A percentile compares a stretch with the other conserved stretches of the same genome.
phyloP scores from a whole-genome alignment of 2,329 filamentous ascomycete species.

The Paraphoma sp. region DNA sequence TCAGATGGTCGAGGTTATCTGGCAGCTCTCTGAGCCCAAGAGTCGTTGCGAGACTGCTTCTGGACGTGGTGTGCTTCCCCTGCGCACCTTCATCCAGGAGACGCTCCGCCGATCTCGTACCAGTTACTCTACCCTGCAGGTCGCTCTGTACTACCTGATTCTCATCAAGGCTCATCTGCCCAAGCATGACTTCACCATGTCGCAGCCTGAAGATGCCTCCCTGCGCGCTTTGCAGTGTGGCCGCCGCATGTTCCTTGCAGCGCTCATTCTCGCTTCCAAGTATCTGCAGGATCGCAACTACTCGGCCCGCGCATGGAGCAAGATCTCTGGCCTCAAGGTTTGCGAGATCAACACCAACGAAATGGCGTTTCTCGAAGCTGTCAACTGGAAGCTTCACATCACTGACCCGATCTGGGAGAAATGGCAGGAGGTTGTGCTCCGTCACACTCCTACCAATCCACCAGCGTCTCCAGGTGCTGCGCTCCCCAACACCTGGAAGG shows the following conservation, averaged over 20 bases:
- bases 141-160: constrained; percentile 94
- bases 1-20: constrained; percentile 96
- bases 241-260: constrained; percentile 94
- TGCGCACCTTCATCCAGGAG: constrained; percentile 97
- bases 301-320: constrained; percentile 96
- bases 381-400: constrained; percentile 95
- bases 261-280: constrained; percentile 94
- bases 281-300: constrained; percentile 98
- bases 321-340: constrained; percentile 95
- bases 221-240: constrained; percentile 90
- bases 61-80: constrained; percentile 80
- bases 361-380: constrained; percentile 85
- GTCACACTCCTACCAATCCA: constrained; percentile 71
- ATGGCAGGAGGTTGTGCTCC: constrained; percentile 92
- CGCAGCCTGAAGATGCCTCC: constrained; percentile 77
- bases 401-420: constrained; percentile 86
- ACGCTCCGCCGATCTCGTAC: constrained; percentile 92
- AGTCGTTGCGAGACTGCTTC: constrained; percentile 71
- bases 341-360: constrained; percentile 97
- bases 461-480: constrained; percentile 47
- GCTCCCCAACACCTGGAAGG: constrained; percentile 52
- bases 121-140: constrained; percentile 96
- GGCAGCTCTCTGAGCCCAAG: constrained; percentile 85
- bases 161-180: constrained; percentile 92
- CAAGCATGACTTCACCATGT: constrained; percentile 81